Evolutionary conservation across 176 grass and related monocot genomes (phyloP).

Genomic region (Carex littledalei): DNA sequence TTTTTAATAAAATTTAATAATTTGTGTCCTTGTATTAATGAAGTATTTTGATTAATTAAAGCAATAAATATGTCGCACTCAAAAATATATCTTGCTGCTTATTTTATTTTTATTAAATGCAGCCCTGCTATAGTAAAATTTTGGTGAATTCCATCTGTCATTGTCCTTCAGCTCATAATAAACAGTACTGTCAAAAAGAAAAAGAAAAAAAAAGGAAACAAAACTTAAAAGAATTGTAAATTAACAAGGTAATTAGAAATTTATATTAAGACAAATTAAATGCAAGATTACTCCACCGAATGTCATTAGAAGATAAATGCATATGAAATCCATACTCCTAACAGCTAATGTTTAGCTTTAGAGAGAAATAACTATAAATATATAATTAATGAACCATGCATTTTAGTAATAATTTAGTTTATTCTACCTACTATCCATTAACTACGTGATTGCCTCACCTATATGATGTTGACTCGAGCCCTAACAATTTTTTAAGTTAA

Average conservation of each 20-base stretch:
- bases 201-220: not conserved
- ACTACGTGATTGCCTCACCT: conserved; percentile 55
- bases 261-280: not conserved
- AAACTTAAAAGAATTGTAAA: too few relatives aligned
- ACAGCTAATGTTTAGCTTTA: conserved; percentile 15
- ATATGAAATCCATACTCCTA: not conserved
- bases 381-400: conserved; percentile 18
- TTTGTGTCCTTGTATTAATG: too few relatives aligned
- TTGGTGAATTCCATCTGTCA: too few relatives aligned
- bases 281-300: not conserved
- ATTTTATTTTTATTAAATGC: too few relatives aligned
- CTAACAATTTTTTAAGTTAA: not conserved
- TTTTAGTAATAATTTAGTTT: not conserved
- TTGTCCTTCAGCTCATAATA: not conserved
- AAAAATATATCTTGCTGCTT: too few relatives aligned
- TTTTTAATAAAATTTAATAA: too few relatives aligned
- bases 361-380: not conserved
- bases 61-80: too few relatives aligned
- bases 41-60: too few relatives aligned
- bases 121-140: too few relatives aligned
- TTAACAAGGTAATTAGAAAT: too few relatives aligned
- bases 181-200: not conserved
- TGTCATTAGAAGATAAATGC: not conserved
- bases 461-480: conserved; percentile 13
- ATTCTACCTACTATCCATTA: conserved; percentile 5